These are phyloP conservation scores for Colletotrichum sp. DNA, from an alignment of 2,329 filamentous ascomycete genomes.

Conservation along the genomic window DNA sequence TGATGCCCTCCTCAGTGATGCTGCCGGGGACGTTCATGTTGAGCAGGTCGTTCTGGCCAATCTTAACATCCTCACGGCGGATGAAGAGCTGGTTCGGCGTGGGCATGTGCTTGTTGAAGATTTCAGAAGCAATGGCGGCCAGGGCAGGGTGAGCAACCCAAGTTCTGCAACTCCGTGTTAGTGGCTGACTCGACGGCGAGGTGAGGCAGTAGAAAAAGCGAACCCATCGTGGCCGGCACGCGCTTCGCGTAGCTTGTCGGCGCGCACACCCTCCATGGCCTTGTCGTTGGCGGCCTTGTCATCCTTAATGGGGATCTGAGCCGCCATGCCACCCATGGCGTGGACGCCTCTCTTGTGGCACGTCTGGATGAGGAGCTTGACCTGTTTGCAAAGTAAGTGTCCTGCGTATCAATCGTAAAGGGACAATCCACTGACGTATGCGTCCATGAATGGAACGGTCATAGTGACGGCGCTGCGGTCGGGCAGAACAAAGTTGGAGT, in stretches of 20 bases:
- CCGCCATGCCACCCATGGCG: slow-evolving; percentile 98
- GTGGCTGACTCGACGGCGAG: neutral
- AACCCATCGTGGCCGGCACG: slow-evolving; percentile 87
- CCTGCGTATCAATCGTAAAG: neutral
- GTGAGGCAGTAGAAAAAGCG: neutral
- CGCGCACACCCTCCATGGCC: slow-evolving; percentile 91
- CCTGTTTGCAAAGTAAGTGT: slow-evolving; percentile 27
- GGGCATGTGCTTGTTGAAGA: slow-evolving; percentile 99
- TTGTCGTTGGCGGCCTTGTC: slow-evolving; percentile 89
- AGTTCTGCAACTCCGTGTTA: slow-evolving; percentile 56
- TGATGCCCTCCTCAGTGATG: slow-evolving; percentile 92
- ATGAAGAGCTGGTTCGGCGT: slow-evolving; percentile 92
- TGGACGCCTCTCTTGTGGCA: slow-evolving; percentile 97
- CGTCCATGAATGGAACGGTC: slow-evolving; percentile 98
- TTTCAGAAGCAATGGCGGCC: slow-evolving; percentile 82
- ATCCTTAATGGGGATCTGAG: slow-evolving; percentile 98
- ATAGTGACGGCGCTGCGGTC: slow-evolving; percentile 93
- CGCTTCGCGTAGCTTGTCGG: slow-evolving; percentile 95
- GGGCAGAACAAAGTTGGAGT: slow-evolving; percentile 90
- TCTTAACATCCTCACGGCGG: slow-evolving; percentile 85
- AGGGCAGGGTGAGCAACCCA: slow-evolving; percentile 98
- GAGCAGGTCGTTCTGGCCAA: slow-evolving; percentile 87
- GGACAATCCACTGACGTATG: slow-evolving; percentile 63
- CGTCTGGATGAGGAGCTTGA: slow-evolving; percentile 96
- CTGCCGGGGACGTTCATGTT: slow-evolving; percentile 97